Evolutionary conservation across 306 rosid species (phyloP).

Genomic region (Lablab purpureus): DNA sequence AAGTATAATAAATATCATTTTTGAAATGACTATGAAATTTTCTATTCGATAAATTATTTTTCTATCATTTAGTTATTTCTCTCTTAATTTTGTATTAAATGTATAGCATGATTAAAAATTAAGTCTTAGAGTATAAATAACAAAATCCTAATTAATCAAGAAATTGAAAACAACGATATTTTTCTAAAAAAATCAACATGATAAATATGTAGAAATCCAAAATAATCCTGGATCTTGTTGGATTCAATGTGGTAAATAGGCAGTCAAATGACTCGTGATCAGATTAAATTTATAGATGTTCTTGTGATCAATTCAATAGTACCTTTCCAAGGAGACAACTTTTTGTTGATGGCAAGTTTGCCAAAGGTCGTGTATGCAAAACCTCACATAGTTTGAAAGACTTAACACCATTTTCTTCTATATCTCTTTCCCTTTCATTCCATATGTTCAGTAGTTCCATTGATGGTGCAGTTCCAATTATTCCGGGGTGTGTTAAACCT

Average conservation of each 20-base stretch:
- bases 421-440: conserved; percentile 80
- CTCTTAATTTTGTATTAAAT: not conserved
- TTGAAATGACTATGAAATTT: too few species aligned
- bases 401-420: conserved; percentile 67
- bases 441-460: conserved; percentile 81
- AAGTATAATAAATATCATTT: too few species aligned
- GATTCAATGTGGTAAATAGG: not conserved
- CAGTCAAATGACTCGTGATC: too few species aligned
- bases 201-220: not conserved
- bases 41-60: too few species aligned
- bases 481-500: conserved; percentile 88
- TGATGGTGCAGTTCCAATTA: conserved; percentile 94
- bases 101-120: too few species aligned
- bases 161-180: not conserved
- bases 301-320: not conserved
- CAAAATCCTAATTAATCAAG: not conserved
- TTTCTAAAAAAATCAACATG: not conserved
- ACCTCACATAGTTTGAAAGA: conserved; percentile 84
- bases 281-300: not conserved
- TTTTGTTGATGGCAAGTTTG: conserved; percentile 74
- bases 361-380: conserved; percentile 87
- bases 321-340: conserved; percentile 88
- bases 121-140: not conserved
- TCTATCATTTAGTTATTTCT: too few species aligned
- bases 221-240: not conserved